Evolutionary conservation across 2,329 filamentous ascomycete species (phyloP), one percentile per base, ranked within the genome.

Genomic region (Fusarium fracticaudum): DNA sequence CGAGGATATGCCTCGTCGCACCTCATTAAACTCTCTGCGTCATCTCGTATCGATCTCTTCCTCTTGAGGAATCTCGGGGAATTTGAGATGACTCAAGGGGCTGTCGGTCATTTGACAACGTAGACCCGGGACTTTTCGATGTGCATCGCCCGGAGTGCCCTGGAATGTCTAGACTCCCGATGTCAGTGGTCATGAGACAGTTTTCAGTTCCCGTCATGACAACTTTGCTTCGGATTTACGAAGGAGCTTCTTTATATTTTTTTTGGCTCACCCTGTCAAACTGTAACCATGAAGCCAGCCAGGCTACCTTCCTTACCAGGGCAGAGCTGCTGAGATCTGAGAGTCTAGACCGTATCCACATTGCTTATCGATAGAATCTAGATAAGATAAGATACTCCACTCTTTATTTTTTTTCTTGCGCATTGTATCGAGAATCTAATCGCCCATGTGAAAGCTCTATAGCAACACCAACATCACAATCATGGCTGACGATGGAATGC

Each of bases 401-500:
- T 69, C 59, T 41, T 55, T 64, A 62, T 64, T 69, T 73, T 74
- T 74, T 74, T 74, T 75, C 70, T 43, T 73, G 67, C 54, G 48
- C 33, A 55, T 63, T 66, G 59, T 60, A 60, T 54, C 33, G 47
- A 68, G 61, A 69, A 60, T 48, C 64, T 64, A 41, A 65, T 69
- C 69, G 71, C 73, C 75, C 76, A 78, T 77, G 75, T 72, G 57
- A 62, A 67, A 60, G 51, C 48, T 68, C 75, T 70, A 53, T 69
- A 71, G 40, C 43, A 64, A 67, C 71, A 60, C 55, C 60, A 65
- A 53, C 68, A 68, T 57, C 57, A 60, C 69, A 62, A 73, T 43
- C 69, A 98, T 98, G 95, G 94, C 94, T 59, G 95, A 98, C 86
- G 94, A 97, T 91, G 95, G 95, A 76, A 93, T 99, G 90, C 89